A percentile compares a stretch with the other conserved stretches of the same genome.
These are phyloP conservation scores for Panicum virgatum DNA, from an alignment of 202 grass and related monocot genomes.

Conservation along the genomic window DNA sequence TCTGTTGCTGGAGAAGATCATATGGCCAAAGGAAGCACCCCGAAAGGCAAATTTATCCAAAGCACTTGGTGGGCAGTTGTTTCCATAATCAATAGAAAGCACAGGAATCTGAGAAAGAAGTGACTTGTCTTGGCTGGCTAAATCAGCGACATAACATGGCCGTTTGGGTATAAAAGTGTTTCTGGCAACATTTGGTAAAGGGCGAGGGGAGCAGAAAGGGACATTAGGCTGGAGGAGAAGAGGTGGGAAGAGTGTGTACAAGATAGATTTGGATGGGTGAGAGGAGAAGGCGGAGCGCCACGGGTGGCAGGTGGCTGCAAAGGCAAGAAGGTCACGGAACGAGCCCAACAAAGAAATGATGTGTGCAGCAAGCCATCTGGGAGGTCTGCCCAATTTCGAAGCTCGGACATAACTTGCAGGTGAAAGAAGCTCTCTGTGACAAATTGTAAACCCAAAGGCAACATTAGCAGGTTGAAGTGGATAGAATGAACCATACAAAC, in stretches of 20 bases:
- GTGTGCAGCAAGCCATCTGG: slow-evolving; percentile 44
- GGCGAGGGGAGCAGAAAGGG: neutral
- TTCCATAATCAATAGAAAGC: neutral
- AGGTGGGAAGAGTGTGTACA: slow-evolving; percentile 38
- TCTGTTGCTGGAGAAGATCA: slow-evolving; percentile 36
- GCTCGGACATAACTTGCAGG: neutral
- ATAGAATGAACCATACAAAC: neutral
- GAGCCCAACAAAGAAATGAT: slow-evolving; percentile 15
- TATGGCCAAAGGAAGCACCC: slow-evolving; percentile 56
- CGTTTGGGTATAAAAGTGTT: neutral
- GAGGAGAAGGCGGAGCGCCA: slow-evolving; percentile 45
- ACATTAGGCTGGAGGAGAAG: slow-evolving; percentile 29
- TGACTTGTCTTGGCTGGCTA: neutral
- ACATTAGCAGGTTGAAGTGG: neutral
- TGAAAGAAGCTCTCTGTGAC: neutral
- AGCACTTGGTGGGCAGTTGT: neutral
- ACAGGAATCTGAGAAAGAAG: slow-evolving; percentile 23
- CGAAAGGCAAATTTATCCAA: slow-evolving; percentile 13
- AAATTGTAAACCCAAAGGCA: neutral
- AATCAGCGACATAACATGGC: slow-evolving; percentile 37
- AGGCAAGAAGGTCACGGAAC: slow-evolving; percentile 40
- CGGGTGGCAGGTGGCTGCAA: slow-evolving; percentile 39
- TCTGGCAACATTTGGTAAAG: neutral
- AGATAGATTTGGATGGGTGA: slow-evolving; percentile 7
- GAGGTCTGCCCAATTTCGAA: slow-evolving; percentile 47